Conservation (phyloP, 148 eudicot genomes). For the Rhododendron ferrugineum region DNA sequence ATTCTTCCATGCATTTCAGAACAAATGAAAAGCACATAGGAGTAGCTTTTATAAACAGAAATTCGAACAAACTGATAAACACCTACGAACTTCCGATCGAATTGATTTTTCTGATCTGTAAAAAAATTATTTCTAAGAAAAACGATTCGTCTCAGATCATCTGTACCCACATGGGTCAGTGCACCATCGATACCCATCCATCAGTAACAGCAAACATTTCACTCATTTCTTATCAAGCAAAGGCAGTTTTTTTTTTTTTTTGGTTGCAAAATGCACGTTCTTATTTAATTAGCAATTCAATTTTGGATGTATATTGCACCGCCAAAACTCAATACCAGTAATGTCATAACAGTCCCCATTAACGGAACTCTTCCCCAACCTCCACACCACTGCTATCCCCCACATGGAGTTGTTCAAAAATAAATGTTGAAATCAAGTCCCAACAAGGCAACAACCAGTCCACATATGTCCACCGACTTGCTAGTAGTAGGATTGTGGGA, state of each 20-base stretch:
- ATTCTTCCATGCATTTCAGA: neutral
- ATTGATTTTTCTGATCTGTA: neutral
- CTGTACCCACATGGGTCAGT: neutral
- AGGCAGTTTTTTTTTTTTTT: neutral
- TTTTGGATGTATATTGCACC: neutral
- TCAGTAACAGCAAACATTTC: neutral
- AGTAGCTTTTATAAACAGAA: neutral
- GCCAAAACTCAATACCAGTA: neutral
- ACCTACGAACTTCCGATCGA: neutral
- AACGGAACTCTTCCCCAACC: neutral
- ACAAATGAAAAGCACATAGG: neutral
- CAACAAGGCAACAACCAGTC: conserved; percentile 10
- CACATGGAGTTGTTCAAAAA: conserved; percentile 8
- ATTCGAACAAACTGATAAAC: neutral
- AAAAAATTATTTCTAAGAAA: neutral
- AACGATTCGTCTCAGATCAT: neutral
- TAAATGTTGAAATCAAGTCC: conserved; percentile 13
- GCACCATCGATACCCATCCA: neutral
- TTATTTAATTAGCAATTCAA: neutral
- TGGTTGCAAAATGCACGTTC: neutral
- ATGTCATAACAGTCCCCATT: neutral
- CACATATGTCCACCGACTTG: neutral
- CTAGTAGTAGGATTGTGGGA: neutral
- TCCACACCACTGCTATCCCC: neutral
- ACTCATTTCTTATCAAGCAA: neutral